Evolutionary conservation across 2,329 filamentous ascomycete genomes (phyloP), one percentile per base, ranked within the genome.

Genomic region (Bipolaris zeicola): DNA sequence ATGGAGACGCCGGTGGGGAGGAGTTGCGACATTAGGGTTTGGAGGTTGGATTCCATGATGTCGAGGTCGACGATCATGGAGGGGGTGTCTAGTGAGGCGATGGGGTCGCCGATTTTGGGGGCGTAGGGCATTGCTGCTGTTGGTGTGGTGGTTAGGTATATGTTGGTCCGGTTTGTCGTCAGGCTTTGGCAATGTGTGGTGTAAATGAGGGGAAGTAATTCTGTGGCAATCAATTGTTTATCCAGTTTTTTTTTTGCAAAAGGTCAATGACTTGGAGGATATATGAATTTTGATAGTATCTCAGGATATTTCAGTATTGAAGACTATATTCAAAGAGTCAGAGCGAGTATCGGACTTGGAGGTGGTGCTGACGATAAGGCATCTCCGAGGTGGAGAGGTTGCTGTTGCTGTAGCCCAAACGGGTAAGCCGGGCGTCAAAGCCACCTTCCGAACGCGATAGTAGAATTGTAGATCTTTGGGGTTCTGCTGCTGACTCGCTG

Each of bases 31-130:
- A 83, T 78, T 10, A 84, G 75, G 33, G 79, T 81, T 10, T 72
- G 58, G 60, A 84, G 80, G 67, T 84, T 84, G 60, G 70, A 60
- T 55, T 84, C 81, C 79, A 83, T 82, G 3, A 81, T 68, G 53
- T 81, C 77, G 8, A 84, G 76, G 49, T 84, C 79, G 43, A 83
- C 82, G 42, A 85, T 77, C 81, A 85, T 84, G 50, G 81, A 83
- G 1, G 82, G 83, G 0, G 83, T 85, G 64, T 85, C 83, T 41
- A 85, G 80, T 54, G 66, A 67, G 3, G 72, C 69, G 63, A 83
- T 57, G 11, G 57, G 56, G 58, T 81, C 78, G 52, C 81, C 81
- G 43, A 80, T 61, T 58, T 76, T 69, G 10, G 80, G 79, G 33
- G 65, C 45, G 64, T 81, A 81, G 6, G 62, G 46, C 67, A 69